Evolutionary conservation across 495 filamentous ascomycete genomes (phyloP), one percentile per base, ranked within the genome.

Genomic region (Neurospora intermedia): DNA sequence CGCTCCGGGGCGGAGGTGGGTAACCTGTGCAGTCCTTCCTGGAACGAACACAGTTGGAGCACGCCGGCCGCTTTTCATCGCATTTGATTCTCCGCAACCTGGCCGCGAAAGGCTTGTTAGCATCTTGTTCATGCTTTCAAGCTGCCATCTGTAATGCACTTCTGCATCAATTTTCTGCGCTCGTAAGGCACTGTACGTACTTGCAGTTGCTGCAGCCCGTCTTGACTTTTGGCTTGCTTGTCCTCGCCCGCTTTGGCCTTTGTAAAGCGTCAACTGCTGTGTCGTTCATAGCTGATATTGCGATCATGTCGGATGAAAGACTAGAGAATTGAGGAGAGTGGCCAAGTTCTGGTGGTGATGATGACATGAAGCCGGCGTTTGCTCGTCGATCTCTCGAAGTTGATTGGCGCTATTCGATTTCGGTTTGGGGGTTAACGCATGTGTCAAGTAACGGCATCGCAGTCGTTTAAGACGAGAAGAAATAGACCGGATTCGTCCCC

Each of bases 21-120:
- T 87, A 88, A 72, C 87, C 87, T 39, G 79, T 78, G 76, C 87
- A 88, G 23, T 74, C 70, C 74, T 83, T 85, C 72, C 81, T 84
- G 10, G 85, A 85, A 31, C 83, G 81, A 20, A 87, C 78, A 74
- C 90, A 92, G 46, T 88, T 86, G 42, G 80, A 80, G 76, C 89
- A 92, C 4, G 77, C 74, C 5, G 90, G 89, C 70, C 87, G 88
- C 73, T 82, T 83, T 78, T 92, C 90, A 79, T 89, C 90, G 80
- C 90, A 92, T 81, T 91, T 91, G 39, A 92, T 89, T 75, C 85
- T 84, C 54, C 90, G 84, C 69, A 85, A 85, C 76, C 89, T 91
- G 72, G 31, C 75, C 71, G 73, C 71, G 6, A 9, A 35, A 10
- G 54, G 54, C 27, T 66, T 35, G 54, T 66, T 66, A 66, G 54